phyloP scores from a whole-genome alignment of 1,284 basidiomycete species.

The Kwoniella shivajii region DNA sequence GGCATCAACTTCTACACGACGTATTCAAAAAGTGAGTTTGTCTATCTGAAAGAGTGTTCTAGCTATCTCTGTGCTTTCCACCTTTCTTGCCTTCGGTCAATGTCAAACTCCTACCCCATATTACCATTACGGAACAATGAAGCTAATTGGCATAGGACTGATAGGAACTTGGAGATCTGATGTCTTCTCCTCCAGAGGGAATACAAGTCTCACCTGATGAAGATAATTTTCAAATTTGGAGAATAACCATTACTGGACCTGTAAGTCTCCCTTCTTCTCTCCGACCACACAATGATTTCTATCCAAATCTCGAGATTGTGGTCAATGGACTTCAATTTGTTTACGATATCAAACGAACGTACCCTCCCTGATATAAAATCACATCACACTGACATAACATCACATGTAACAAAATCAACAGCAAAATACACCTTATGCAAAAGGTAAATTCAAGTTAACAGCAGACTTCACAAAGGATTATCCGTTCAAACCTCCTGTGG shows the following conservation, averaged over 20 bases:
- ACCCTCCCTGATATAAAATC: too few species aligned
- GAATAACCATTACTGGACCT: constrained; percentile 71
- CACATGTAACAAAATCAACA: constrained; percentile 42
- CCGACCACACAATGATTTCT: not conserved
- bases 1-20: constrained; percentile 41
- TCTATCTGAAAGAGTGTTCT: too few species aligned
- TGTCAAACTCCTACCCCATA: not conserved
- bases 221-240: constrained; percentile 75
- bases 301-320: too few species aligned
- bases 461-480: constrained; percentile 73
- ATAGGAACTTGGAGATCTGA: constrained; percentile 51
- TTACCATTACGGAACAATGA: not conserved
- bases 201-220: constrained; percentile 68
- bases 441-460: constrained; percentile 76
- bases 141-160: not conserved
- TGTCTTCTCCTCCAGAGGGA: constrained; percentile 58
- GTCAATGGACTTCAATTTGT: too few species aligned
- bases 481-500: constrained; percentile 85
- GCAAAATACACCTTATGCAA: constrained; percentile 79
- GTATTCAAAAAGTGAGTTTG: constrained; percentile 40
- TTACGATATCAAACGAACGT: too few species aligned
- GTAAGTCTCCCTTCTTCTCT: constrained; percentile 57
- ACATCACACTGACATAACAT: not conserved
- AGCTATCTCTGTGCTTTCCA: not conserved
- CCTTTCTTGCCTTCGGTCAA: not conserved